These are phyloP conservation scores for Botrytis hyacinthi DNA, from an alignment of 2,329 filamentous ascomycete genomes.

Conservation along the genomic window DNA sequence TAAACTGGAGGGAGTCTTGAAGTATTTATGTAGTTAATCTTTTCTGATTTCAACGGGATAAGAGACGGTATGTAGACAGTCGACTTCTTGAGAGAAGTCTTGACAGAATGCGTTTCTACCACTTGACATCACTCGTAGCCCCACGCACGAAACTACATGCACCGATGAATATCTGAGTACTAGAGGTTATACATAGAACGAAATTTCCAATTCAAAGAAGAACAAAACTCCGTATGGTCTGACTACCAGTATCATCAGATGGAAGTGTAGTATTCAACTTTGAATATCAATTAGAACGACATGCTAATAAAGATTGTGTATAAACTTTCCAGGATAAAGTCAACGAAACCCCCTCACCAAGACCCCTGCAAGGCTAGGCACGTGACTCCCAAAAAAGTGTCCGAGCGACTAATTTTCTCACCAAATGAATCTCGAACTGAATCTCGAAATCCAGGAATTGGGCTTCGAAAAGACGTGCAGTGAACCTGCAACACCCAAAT, in stretches of 20 bases:
- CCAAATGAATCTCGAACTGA: slow-evolving; percentile 7
- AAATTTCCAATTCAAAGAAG: not conserved
- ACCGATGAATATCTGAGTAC: not conserved
- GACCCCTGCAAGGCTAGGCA: not conserved
- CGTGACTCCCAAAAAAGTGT: slow-evolving; percentile 7
- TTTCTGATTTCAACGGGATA: no score
- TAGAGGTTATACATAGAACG: not conserved
- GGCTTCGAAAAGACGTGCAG: slow-evolving; percentile 31
- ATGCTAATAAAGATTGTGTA: not conserved
- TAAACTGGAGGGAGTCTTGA: not conserved
- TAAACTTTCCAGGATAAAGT: not conserved
- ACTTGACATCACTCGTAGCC: not conserved
- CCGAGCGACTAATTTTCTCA: slow-evolving; percentile 21
- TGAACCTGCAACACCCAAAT: slow-evolving; percentile 23
- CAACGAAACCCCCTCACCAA: not conserved
- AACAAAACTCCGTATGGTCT: no score
- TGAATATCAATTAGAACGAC: not conserved
- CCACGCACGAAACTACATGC: not conserved
- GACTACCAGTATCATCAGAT: not conserved
- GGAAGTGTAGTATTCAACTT: not conserved
- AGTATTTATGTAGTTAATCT: not conserved
- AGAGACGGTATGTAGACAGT: not conserved
- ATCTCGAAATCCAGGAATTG: slow-evolving; percentile 22
- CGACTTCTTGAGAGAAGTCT: not conserved
- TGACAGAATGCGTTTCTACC: not conserved